A percentile compares a stretch with the other conserved stretches of the same genome.
phyloP scores from a whole-genome alignment of 2,329 filamentous ascomycete species.

The Aspergillus costaricaensis region DNA sequence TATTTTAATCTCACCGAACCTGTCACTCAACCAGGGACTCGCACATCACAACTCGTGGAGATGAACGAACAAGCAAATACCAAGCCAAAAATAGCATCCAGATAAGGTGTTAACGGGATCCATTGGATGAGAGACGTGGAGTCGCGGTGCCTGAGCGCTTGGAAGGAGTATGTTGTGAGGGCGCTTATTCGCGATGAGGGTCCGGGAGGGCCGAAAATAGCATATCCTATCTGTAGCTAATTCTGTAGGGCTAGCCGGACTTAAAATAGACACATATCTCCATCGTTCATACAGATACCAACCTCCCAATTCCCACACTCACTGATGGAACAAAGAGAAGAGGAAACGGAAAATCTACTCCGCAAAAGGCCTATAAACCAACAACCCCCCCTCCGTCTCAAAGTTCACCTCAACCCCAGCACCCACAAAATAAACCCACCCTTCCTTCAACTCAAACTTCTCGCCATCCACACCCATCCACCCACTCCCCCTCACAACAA shows the following conservation, averaged over 20 bases:
- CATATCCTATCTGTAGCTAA: background rate
- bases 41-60: background rate
- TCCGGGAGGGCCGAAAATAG: constrained; percentile 3
- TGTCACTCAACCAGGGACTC: background rate
- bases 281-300: too few relatives aligned
- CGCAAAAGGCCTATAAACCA: constrained; percentile 52
- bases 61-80: background rate
- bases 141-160: constrained; percentile 5
- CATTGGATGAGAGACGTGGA: constrained; percentile 3
- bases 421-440: constrained; percentile 68
- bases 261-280: background rate
- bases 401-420: constrained; percentile 56
- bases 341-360: constrained; percentile 25
- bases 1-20: constrained; percentile 7
- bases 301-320: too few relatives aligned
- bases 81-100: background rate
- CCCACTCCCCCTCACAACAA: constrained; percentile 63
- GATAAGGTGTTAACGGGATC: background rate
- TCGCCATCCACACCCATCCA: constrained; percentile 55
- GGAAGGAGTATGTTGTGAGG: background rate
- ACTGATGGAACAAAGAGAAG: too few relatives aligned
- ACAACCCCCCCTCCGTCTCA: constrained; percentile 46
- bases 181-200: constrained; percentile 1
- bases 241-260: background rate
- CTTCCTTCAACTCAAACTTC: constrained; percentile 59